These are phyloP conservation scores for Dothistroma pini DNA, from an alignment of 2,329 filamentous ascomycete species.

Conservation along the genomic window DNA sequence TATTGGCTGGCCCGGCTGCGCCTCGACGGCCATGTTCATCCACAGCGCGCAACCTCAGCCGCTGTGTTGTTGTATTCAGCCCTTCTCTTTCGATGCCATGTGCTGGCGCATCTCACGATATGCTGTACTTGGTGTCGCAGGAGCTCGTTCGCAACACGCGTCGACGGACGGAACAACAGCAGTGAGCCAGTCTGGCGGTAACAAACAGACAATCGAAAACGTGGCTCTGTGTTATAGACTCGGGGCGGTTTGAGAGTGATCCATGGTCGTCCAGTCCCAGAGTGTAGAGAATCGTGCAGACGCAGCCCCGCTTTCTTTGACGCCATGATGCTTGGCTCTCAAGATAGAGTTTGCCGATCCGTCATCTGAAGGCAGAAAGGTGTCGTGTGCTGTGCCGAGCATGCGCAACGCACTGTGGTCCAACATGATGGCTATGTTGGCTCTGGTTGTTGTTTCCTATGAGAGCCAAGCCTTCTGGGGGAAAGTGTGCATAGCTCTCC, in stretches of 20 bases:
- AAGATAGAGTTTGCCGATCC: background rate
- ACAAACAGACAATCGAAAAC: background rate
- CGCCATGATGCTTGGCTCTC: background rate
- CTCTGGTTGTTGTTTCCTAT: background rate
- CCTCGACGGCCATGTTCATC: constrained; percentile 24
- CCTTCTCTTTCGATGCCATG: constrained; percentile 11
- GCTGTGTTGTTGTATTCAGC: constrained; percentile 14
- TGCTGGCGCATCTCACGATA: background rate
- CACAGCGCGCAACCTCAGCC: constrained; percentile 4
- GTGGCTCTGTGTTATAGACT: background rate
- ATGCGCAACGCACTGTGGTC: background rate
- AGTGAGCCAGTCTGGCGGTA: background rate
- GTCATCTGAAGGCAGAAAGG: background rate
- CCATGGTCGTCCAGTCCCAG: background rate
- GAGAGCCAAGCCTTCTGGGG: background rate
- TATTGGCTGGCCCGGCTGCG: constrained; percentile 9
- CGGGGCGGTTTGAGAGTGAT: background rate
- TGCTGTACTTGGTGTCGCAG: background rate
- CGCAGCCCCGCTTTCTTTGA: background rate
- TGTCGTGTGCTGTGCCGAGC: background rate
- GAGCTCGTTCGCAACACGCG: background rate
- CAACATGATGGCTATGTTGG: background rate
- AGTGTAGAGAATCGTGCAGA: background rate
- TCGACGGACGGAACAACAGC: background rate
- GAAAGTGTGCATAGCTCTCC: background rate